Evolutionary conservation across 495 filamentous ascomycete species (phyloP).

Genomic region (Aspergillus steynii): DNA sequence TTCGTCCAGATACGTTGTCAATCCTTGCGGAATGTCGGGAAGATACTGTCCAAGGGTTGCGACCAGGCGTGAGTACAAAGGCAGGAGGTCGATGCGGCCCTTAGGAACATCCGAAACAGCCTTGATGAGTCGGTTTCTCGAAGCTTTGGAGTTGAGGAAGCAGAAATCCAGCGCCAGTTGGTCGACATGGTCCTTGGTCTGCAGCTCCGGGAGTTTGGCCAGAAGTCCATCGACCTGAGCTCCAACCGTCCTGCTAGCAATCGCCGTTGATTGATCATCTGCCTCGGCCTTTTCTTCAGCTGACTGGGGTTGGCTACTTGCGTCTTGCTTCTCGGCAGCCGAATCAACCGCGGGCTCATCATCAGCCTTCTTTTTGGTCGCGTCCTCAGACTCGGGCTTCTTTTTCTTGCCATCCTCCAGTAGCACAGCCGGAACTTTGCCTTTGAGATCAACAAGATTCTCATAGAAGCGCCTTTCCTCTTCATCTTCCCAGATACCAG

Average conservation of each 20-base stretch:
- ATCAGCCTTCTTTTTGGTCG: slow-evolving; percentile 55
- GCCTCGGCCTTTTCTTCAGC: slow-evolving; percentile 56
- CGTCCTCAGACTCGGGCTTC: slow-evolving; percentile 72
- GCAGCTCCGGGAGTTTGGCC: slow-evolving; percentile 82
- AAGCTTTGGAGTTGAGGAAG: slow-evolving; percentile 97
- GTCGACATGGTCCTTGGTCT: slow-evolving; percentile 88
- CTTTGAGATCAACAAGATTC: slow-evolving; percentile 91
- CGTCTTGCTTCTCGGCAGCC: slow-evolving; percentile 32
- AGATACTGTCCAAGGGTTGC: slow-evolving; percentile 94
- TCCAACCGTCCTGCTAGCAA: slow-evolving; percentile 96
- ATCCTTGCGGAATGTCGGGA: slow-evolving; percentile 85
- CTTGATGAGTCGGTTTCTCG: slow-evolving; percentile 89
- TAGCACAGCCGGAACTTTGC: slow-evolving; percentile 89
- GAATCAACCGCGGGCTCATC: slow-evolving; percentile 31
- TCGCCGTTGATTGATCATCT: slow-evolving; percentile 88
- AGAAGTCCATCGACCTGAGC: slow-evolving; percentile 94
- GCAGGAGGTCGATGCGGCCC: slow-evolving; percentile 88
- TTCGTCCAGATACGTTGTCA: slow-evolving; percentile 91
- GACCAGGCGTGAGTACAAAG: slow-evolving; percentile 85
- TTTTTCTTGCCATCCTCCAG: slow-evolving; percentile 96
- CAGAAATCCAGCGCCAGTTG: slow-evolving; percentile 94
- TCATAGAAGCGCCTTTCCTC: slow-evolving; percentile 98
- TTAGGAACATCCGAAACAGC: slow-evolving; percentile 92
- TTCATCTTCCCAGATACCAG: slow-evolving; percentile 99
- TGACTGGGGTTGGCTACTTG: slow-evolving; percentile 20